Percentiles rank a stretch among this genome's conserved stretches.
These are phyloP conservation scores for Mucor indicus DNA, from an alignment of 371 early-diverging fungal species.

Conservation along the genomic window DNA sequence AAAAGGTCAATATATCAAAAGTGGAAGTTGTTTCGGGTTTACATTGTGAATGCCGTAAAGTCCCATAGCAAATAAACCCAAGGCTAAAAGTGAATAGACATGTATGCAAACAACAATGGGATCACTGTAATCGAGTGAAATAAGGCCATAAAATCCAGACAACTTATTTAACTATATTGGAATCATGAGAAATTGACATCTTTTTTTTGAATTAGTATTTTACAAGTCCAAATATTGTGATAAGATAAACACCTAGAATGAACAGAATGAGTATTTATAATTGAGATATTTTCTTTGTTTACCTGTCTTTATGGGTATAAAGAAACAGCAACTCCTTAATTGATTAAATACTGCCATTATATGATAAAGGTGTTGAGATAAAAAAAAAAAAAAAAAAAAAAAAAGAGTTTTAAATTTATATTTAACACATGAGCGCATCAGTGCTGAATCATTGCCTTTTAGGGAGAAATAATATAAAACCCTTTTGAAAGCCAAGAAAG, in stretches of 20 bases:
- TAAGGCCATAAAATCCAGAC: constrained; percentile 27
- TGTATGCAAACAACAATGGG: constrained; percentile 9
- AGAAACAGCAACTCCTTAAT: constrained; percentile 6
- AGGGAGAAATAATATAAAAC: no score
- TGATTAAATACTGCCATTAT: constrained; percentile 4
- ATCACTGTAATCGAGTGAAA: constrained; percentile 20
- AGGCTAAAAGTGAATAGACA: constrained; percentile 23
- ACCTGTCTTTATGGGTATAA: constrained; percentile 9
- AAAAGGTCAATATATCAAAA: no score
- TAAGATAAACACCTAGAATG: constrained; percentile 17
- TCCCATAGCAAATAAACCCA: constrained; percentile 12
- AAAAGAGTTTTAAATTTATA: no score
- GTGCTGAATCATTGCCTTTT: no score
- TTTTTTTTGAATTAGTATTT: background rate
- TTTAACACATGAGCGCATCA: no score
- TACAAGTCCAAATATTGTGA: constrained; percentile 25
- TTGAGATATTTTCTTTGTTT: no score
- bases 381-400: background rate
- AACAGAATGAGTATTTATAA: background rate
- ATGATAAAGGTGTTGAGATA: background rate
- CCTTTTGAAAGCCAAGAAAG: no score
- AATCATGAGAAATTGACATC: background rate
- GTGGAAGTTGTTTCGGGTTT: background rate
- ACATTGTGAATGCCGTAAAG: constrained; percentile 24
- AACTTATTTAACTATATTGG: constrained; percentile 24